Base-by-base conservation (phyloP, 768 basidiomycete species). In the Galerina sulciceps region DNA sequence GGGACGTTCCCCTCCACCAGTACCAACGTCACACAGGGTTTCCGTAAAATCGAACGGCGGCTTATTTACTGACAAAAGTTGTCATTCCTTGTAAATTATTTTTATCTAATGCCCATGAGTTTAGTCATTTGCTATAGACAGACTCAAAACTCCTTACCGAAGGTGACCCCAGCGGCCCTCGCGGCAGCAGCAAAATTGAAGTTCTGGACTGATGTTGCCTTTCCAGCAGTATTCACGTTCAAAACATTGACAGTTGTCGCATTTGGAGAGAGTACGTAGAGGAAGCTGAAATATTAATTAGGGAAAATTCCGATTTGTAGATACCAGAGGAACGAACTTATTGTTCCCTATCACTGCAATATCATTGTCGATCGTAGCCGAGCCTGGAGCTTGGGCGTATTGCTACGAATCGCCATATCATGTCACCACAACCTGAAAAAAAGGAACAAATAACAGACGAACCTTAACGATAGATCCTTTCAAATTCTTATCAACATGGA, bases 381-480 rank as follows among this genome's bases (percentile, higher is more conserved):
- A 69, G 14, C 68, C 71, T 2, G 67, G 57, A n/a, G 67, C 69
- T 65, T 76, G 76, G 9, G 70, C 61, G 63, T 77, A 80, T 76
- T 80, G 78, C 75, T 76, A 36, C 31, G 42, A 59, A 10, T n/a
- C 17, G 2, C 6, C 5, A 26, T 38, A 38, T 17, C 41, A 47
- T 23, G 6, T 34, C 43, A 35, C n/a, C 10, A 23, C 9, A 14
- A 13, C 10, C 11, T 6, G 26, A 31, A 31, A 43, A n/a, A n/a
- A n/a, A n/a, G n/a, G 3, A 18, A 17, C 8, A 17, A 36, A 11
- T 40, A 10, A 14, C 26, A 31, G 5, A 64, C 65, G 17, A 34
- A 76, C 79, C 71, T 76, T 79, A 42, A 82, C 79, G 41, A 83
- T 76, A n/a, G 72, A 69, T 4, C 72, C 77, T 54, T 74, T 73